phyloP scores from a whole-genome alignment of 768 basidiomycete species.

The Gloeophyllum trabeum region DNA sequence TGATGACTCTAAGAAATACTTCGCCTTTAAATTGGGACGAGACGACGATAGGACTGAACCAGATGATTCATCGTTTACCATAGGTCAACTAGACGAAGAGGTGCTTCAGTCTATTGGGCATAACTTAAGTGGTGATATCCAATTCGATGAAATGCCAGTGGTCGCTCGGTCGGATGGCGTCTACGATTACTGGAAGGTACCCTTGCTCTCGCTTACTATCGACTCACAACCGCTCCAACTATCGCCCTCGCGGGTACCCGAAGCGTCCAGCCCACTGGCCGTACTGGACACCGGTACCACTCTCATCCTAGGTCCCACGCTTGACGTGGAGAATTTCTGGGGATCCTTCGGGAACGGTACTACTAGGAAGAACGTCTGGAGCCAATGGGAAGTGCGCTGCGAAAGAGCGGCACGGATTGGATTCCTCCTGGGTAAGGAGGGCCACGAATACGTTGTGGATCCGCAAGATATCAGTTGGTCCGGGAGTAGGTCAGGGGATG shows the following conservation, averaged over 20 bases:
- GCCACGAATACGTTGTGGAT: constrained; percentile 27
- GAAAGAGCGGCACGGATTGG: constrained; percentile 33
- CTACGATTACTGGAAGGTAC: constrained; percentile 52
- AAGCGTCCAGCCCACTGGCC: constrained; percentile 32
- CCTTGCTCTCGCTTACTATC: constrained; percentile 32
- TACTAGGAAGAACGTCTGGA: constrained; percentile 20
- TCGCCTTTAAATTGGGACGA: constrained; percentile 38
- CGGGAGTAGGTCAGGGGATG: constrained; percentile 22
- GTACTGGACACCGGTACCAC: constrained; percentile 58
- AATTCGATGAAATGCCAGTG: constrained; percentile 28
- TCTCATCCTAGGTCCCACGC: constrained; percentile 38
- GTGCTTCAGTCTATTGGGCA: constrained; percentile 16
- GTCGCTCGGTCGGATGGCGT: constrained; percentile 19
- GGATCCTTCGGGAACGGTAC: constrained; percentile 29
- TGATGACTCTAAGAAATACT: constrained; percentile 28
- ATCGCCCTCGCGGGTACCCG: constrained; percentile 31
- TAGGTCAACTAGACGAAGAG: constrained; percentile 34
- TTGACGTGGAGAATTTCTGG: constrained; percentile 45
- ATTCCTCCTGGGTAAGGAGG: constrained; percentile 29
- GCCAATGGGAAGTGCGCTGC: constrained; percentile 40
- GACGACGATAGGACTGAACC: constrained; percentile 11
- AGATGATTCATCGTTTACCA: constrained; percentile 33
- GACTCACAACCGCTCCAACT: constrained; percentile 28
- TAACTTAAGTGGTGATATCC: too few relatives aligned
- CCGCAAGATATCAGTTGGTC: constrained; percentile 43